A percentile compares a stretch with the other conserved stretches of the same genome.
phyloP scores from a whole-genome alignment of 2,329 filamentous ascomycete genomes.

The Scopulariopsis brevicaulis region DNA sequence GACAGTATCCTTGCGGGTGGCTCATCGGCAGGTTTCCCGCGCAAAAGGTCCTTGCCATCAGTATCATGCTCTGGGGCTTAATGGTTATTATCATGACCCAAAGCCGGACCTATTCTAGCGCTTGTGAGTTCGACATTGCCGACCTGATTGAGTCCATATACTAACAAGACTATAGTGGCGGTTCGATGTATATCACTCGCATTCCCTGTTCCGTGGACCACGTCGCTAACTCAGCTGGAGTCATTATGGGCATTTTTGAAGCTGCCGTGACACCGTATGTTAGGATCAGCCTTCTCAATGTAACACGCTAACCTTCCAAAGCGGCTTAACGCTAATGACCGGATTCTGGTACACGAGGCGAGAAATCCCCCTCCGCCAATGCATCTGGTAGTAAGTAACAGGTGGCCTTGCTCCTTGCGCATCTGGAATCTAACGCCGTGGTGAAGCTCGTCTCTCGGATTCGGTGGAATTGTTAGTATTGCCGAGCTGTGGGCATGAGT shows the following conservation, averaged over 20 bases:
- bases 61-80: slow-evolving; percentile 10
- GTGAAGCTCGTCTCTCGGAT: neutral
- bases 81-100: neutral
- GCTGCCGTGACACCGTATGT: neutral
- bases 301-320: neutral
- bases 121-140: neutral
- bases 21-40: slow-evolving; percentile 23
- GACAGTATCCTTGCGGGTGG: slow-evolving; percentile 27
- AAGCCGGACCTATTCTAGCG: neutral
- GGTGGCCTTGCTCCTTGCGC: neutral
- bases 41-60: slow-evolving; percentile 19
- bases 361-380: neutral
- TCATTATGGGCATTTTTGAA: neutral
- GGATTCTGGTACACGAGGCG: neutral
- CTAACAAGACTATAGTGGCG: neutral
- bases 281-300: neutral
- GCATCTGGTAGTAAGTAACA: neutral
- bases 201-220: neutral
- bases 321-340: neutral
- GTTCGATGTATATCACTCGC: neutral
- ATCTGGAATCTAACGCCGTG: neutral
- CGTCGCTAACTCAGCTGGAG: neutral
- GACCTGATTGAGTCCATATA: neutral
- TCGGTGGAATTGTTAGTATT: neutral
- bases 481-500: no score